phyloP scores from a whole-genome alignment of 2,329 filamentous ascomycete species.

The Alternaria panax region DNA sequence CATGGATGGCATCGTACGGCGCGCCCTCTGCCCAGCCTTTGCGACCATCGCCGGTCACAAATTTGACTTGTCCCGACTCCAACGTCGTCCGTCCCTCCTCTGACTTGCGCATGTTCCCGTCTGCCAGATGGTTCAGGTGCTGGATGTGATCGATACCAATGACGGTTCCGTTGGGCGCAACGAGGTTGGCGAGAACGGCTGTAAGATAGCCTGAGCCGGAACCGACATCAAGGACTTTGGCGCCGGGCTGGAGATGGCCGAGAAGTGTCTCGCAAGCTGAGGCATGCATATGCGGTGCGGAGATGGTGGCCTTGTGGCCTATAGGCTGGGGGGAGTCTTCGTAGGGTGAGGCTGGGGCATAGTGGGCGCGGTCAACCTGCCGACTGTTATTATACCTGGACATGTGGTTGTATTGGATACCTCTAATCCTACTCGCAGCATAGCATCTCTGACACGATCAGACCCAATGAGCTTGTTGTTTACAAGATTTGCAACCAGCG shows the following conservation, averaged over 20 bases:
- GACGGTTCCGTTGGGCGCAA: slow-evolving; percentile 58
- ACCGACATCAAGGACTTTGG: slow-evolving; percentile 59
- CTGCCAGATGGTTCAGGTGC: slow-evolving; percentile 53
- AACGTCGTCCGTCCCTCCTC: slow-evolving; percentile 63
- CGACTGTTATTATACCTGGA: background rate
- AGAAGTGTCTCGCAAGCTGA: slow-evolving; percentile 69
- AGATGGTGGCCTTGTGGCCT: slow-evolving; percentile 73
- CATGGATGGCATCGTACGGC: slow-evolving; percentile 92
- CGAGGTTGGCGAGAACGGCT: slow-evolving; percentile 83
- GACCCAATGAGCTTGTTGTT: slow-evolving; percentile 76
- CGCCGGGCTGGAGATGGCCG: slow-evolving; percentile 61
- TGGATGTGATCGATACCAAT: slow-evolving; percentile 60
- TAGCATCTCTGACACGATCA: slow-evolving; percentile 76
- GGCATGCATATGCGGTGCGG: slow-evolving; percentile 77
- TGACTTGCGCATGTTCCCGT: slow-evolving; percentile 55
- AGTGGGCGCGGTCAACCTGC: slow-evolving; percentile 88
- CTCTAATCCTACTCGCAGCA: slow-evolving; percentile 67
- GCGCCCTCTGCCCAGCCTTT: slow-evolving; percentile 55
- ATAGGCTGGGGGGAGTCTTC: slow-evolving; percentile 74
- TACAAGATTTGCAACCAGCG: slow-evolving; percentile 80
- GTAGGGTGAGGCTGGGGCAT: slow-evolving; percentile 76
- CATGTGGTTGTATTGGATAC: background rate
- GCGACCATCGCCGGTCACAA: slow-evolving; percentile 73
- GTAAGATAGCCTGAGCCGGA: slow-evolving; percentile 75
- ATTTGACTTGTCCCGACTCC: slow-evolving; percentile 68